phyloP scores from a whole-genome alignment of 163 green algal genomes.

The Scenedesmus sp. region DNA sequence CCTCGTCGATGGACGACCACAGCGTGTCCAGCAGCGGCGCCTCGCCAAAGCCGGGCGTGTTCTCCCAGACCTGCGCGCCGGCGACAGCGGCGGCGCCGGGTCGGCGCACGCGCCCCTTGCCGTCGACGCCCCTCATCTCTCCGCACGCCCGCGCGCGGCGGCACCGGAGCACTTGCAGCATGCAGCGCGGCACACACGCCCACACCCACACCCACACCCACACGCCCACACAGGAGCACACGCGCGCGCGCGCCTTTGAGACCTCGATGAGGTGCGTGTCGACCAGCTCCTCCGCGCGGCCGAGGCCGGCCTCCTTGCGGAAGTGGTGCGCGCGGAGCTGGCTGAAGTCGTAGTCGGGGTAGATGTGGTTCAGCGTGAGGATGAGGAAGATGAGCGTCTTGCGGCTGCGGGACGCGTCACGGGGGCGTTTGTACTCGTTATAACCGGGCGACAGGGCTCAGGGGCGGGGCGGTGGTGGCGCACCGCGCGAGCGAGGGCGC shows the following conservation, averaged over 20 bases:
- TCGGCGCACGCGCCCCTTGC: too few relatives aligned
- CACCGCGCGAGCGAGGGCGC: background rate
- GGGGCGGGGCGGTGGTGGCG: background rate
- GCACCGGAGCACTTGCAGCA: background rate
- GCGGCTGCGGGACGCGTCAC: slow-evolving; percentile 68
- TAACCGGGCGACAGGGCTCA: background rate
- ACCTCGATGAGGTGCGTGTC: slow-evolving; percentile 91
- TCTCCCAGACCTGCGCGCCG: slow-evolving; percentile 80
- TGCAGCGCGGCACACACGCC: background rate
- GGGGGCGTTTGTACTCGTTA: too few relatives aligned
- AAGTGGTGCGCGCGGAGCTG: slow-evolving; percentile 95
- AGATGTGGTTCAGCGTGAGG: slow-evolving; percentile 98
- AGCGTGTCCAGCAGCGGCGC: slow-evolving; percentile 87
- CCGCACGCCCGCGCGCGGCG: background rate
- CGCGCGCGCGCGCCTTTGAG: slow-evolving; percentile 82
- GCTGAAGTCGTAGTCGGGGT: slow-evolving; percentile 99
- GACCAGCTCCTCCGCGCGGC: slow-evolving; percentile 81
- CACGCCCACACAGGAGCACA: too few relatives aligned
- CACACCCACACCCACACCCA: too few relatives aligned
- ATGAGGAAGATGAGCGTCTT: slow-evolving; percentile 99
- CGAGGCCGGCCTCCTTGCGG: slow-evolving; percentile 81
- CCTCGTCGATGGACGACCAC: slow-evolving; percentile 93
- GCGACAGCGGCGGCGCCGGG: too few relatives aligned
- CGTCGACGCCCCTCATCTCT: too few relatives aligned
- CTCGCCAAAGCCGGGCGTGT: slow-evolving; percentile 81